Evolutionary conservation across 768 basidiomycete genomes (phyloP).

Genomic region (Collybia sordida): DNA sequence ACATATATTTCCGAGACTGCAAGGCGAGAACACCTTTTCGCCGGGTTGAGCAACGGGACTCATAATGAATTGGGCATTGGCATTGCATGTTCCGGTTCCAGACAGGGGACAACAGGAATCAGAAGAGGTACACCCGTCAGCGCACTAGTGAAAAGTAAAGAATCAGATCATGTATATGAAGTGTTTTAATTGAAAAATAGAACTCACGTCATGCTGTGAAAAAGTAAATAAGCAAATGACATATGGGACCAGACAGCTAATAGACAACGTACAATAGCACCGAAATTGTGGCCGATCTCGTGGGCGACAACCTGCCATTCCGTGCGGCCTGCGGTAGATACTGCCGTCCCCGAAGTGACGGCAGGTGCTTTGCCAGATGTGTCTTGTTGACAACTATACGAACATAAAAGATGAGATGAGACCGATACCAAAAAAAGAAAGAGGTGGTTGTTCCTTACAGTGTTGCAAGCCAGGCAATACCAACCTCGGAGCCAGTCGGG

Average conservation of each 20-base stretch:
- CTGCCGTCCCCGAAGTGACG: constrained; percentile 76
- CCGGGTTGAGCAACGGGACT: constrained; percentile 66
- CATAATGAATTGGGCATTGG: constrained; percentile 77
- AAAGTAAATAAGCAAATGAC: constrained; percentile 10
- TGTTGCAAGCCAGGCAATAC: constrained; percentile 87
- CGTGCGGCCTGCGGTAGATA: constrained; percentile 71
- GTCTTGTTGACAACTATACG: constrained; percentile 52
- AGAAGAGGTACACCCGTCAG: constrained; percentile 58
- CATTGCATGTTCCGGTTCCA: constrained; percentile 52
- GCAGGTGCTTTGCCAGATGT: constrained; percentile 45
- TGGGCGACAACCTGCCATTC: constrained; percentile 87
- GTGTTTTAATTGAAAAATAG: constrained; percentile 6
- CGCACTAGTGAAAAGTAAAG: constrained; percentile 44
- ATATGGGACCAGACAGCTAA: background rate
- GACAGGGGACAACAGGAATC: constrained; percentile 70
- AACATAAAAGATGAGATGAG: background rate
- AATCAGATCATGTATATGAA: constrained; percentile 4
- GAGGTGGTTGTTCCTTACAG: constrained; percentile 40
- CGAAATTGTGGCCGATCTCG: constrained; percentile 87
- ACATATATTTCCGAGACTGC: constrained; percentile 87
- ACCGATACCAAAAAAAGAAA: background rate
- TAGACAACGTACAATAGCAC: constrained; percentile 68
- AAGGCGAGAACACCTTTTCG: constrained; percentile 74
- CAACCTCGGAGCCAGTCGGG: constrained; percentile 77
- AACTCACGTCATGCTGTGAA: constrained; percentile 56